Conservation (phyloP, 2,329 filamentous ascomycete species). For the Ceratocystis smalleyi region DNA sequence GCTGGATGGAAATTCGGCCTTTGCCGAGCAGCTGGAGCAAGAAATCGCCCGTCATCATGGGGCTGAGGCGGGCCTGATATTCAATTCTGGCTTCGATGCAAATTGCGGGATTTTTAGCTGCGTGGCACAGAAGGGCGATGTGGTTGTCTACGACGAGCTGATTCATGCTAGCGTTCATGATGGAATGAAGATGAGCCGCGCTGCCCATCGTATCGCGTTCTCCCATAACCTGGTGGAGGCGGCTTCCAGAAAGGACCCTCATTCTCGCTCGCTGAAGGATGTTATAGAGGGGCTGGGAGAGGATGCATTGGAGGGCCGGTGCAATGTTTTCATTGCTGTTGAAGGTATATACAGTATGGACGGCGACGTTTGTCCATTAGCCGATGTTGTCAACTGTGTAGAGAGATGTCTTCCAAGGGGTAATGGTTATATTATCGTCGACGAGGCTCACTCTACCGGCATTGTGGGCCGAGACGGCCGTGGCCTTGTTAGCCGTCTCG, state of each 20-base stretch:
- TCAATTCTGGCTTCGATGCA: conserved; percentile 49
- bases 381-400: conserved; percentile 42
- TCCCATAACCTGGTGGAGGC: conserved; percentile 36
- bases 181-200: conserved; percentile 53
- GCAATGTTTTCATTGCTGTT: conserved; percentile 50
- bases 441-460: conserved; percentile 54
- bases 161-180: conserved; percentile 69
- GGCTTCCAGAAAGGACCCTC: conserved; percentile 2
- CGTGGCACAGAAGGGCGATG: conserved; percentile 43
- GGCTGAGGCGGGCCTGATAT: conserved; percentile 33
- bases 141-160: conserved; percentile 56
- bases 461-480: conserved; percentile 40
- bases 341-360: conserved; percentile 75
- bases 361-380: conserved; percentile 53
- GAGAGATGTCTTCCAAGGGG: conserved; percentile 38
- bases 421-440: conserved; percentile 49
- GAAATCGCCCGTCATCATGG: conserved; percentile 34
- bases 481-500: conserved; percentile 42
- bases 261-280: background rate
- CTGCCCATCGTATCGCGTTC: conserved; percentile 34
- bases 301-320: conserved; percentile 24
- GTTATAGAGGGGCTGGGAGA: conserved; percentile 23
- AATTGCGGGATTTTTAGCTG: conserved; percentile 48
- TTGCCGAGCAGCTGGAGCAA: conserved; percentile 32
- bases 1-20: conserved; percentile 34